Percentiles rank a stretch among this genome's conserved stretches.
Evolutionary conservation across 768 basidiomycete genomes (phyloP).

Genomic region (Rhizopogon vesiculosus): DNA sequence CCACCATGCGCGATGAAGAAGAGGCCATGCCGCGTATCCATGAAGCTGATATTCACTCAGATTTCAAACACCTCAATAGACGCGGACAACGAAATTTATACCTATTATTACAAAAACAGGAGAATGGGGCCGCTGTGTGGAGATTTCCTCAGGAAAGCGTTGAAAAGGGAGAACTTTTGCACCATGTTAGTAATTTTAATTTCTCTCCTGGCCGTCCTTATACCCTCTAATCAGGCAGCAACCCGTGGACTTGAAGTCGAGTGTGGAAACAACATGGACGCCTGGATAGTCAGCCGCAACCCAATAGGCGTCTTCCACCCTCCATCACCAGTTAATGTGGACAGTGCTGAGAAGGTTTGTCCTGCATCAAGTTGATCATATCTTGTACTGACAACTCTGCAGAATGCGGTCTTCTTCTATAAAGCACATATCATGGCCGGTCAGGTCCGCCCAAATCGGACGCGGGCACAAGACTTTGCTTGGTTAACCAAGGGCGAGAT

Average conservation of each 20-base stretch:
- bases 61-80: slow-evolving; percentile 76
- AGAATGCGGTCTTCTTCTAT: slow-evolving; percentile 86
- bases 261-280: slow-evolving; percentile 83
- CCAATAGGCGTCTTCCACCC: slow-evolving; percentile 80
- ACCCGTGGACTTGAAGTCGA: slow-evolving; percentile 62
- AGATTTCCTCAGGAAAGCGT: slow-evolving; percentile 71
- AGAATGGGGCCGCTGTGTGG: slow-evolving; percentile 57
- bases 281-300: slow-evolving; percentile 88
- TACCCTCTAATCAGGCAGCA: slow-evolving; percentile 51
- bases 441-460: slow-evolving; percentile 59
- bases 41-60: slow-evolving; percentile 53
- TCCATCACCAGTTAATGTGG: slow-evolving; percentile 22
- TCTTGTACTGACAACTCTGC: slow-evolving; percentile 3
- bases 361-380: not conserved
- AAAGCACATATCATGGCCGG: slow-evolving; percentile 93
- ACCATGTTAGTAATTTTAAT: slow-evolving; percentile 51
- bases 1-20: slow-evolving; percentile 59
- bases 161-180: slow-evolving; percentile 63
- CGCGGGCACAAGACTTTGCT: slow-evolving; percentile 68
- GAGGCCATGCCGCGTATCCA: slow-evolving; percentile 57
- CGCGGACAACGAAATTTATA: slow-evolving; percentile 84
- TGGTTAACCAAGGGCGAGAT: slow-evolving; percentile 96
- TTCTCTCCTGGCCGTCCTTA: not conserved
- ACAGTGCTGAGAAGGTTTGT: slow-evolving; percentile 33
- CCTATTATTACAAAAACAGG: slow-evolving; percentile 60